Evolutionary conservation across 805 yeast genomes (phyloP).

Genomic region (Lipomyces kockii): DNA sequence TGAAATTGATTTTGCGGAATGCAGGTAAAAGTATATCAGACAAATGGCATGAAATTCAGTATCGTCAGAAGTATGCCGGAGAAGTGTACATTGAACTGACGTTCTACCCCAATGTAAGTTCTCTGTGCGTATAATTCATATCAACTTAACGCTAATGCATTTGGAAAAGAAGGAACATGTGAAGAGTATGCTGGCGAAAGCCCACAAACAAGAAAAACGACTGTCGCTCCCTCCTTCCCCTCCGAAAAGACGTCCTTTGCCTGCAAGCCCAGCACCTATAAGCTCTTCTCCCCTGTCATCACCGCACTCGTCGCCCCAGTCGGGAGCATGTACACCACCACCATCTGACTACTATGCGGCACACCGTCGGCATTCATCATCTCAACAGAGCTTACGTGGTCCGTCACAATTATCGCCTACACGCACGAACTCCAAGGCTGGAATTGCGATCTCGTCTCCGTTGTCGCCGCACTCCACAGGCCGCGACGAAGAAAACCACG

Average conservation of each 20-base stretch:
- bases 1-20: constrained; percentile 70
- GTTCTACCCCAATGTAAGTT: constrained; percentile 57
- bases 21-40: constrained; percentile 78
- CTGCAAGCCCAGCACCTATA: neutral
- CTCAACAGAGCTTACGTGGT: neutral
- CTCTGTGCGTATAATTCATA: neutral
- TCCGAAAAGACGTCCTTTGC: constrained; percentile 7
- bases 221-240: constrained; percentile 8
- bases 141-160: neutral
- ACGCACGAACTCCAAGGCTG: constrained; percentile 14
- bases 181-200: neutral
- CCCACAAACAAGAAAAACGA: neutral
- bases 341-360: neutral
- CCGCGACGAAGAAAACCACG: constrained; percentile 1
- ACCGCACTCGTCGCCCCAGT: constrained; percentile 1
- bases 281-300: neutral
- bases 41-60: constrained; percentile 75
- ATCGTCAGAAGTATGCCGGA: constrained; percentile 80
- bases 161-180: neutral
- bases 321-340: neutral
- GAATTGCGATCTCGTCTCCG: neutral
- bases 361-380: neutral
- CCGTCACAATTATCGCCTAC: constrained; percentile 19
- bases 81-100: constrained; percentile 89
- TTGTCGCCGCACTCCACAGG: neutral